Conservation (phyloP, 192 early-diverging fungal genomes). For the Backusella parvicylindrica region DNA sequence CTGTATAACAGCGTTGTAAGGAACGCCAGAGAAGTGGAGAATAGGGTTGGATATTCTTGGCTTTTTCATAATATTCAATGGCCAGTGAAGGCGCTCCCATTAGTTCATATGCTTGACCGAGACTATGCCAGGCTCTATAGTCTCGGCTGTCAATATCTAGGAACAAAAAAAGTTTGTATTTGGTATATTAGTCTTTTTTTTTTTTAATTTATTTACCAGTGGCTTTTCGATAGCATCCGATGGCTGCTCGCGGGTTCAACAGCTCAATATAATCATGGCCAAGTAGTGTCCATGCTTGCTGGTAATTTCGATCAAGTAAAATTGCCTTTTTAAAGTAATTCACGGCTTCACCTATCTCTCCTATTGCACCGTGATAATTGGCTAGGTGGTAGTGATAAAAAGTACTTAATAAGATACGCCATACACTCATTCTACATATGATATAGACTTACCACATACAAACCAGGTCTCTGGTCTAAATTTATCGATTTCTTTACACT, state of each 20-base stretch:
- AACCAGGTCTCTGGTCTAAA: conserved; percentile 88
- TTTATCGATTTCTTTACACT: conserved; percentile 65
- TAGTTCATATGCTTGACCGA: conserved; percentile 89
- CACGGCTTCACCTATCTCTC: conserved; percentile 85
- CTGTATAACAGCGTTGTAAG: conserved; percentile 66
- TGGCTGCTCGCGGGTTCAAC: conserved; percentile 83
- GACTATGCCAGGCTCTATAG: conserved; percentile 89
- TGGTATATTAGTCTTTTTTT: no score
- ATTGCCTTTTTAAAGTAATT: conserved; percentile 86
- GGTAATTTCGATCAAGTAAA: conserved; percentile 71
- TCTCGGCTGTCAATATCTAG: conserved; percentile 75
- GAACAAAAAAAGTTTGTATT: no score
- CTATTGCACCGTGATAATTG: conserved; percentile 85
- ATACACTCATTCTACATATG: background rate
- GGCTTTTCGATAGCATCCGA: conserved; percentile 85
- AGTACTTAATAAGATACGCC: no score
- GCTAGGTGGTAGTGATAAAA: conserved; percentile 35
- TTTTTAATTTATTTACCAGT: no score
- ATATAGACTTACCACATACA: conserved; percentile 49
- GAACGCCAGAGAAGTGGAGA: conserved; percentile 89
- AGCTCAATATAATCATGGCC: conserved; percentile 94
- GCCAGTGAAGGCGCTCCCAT: conserved; percentile 79
- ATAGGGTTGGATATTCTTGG: conserved; percentile 67
- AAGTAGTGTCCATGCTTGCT: conserved; percentile 87
- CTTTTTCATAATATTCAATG: conserved; percentile 82